These are phyloP conservation scores for Blastobotrys capitulatus DNA, from an alignment of 1,139 yeast genomes.

Conservation along the genomic window DNA sequence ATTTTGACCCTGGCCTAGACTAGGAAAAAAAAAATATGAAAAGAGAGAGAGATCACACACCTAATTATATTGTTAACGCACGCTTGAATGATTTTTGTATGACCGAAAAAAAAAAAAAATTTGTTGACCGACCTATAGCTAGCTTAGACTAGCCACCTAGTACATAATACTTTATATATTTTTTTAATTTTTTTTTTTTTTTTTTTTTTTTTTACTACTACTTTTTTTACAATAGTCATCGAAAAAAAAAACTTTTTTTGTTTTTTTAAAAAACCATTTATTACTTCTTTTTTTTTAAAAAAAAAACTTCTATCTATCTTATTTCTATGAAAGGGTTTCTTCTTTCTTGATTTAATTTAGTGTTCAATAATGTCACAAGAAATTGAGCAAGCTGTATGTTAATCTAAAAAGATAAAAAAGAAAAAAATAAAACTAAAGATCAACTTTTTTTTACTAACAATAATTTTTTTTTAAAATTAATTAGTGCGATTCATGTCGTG, in stretches of 20 bases:
- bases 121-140: too few species aligned
- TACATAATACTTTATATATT: too few species aligned
- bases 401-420: neutral
- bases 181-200: too few species aligned
- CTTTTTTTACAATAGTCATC: neutral
- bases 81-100: too few species aligned
- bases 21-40: too few species aligned
- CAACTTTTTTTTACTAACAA: slow-evolving; percentile 1
- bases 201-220: neutral
- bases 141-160: too few species aligned
- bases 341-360: neutral
- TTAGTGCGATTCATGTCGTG: slow-evolving; percentile 47
- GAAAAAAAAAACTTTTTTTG: neutral
- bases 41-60: too few species aligned
- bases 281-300: neutral
- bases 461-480: neutral
- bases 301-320: neutral
- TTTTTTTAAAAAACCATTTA: neutral
- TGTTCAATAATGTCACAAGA: slow-evolving; percentile 14
- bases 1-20: too few species aligned
- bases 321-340: neutral
- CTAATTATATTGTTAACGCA: too few species aligned
- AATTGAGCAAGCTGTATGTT: slow-evolving; percentile 28
- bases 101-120: too few species aligned
- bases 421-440: neutral